Conservation (phyloP, 2,329 filamentous ascomycete genomes). For the Sporothrix sp. region DNA sequence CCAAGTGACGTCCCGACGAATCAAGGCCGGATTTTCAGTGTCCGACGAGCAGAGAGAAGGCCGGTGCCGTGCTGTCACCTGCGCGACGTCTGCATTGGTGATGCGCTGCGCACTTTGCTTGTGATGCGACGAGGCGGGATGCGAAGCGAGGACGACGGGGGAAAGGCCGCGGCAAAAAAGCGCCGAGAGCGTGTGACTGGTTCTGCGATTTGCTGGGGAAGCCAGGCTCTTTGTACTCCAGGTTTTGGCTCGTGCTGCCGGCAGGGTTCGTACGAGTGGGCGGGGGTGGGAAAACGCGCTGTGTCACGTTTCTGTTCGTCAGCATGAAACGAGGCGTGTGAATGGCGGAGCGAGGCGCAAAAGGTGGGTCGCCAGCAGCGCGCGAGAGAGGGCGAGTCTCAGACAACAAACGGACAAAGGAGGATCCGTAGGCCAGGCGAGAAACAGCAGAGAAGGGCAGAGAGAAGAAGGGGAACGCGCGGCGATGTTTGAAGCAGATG, state of each 20-base stretch:
- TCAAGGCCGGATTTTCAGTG: neutral
- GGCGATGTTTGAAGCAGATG: too few relatives aligned
- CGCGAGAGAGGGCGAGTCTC: too few relatives aligned
- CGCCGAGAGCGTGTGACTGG: neutral
- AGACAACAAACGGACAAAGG: too few relatives aligned
- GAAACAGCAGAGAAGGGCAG: neutral
- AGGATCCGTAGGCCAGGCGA: too few relatives aligned
- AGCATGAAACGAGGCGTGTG: neutral
- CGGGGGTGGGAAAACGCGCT: too few relatives aligned
- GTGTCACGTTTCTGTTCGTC: neutral
- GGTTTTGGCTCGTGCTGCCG: slow-evolving; percentile 2
- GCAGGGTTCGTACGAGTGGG: too few relatives aligned
- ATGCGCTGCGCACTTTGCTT: neutral
- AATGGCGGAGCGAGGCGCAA: neutral
- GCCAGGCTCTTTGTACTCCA: neutral
- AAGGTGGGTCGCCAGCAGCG: neutral
- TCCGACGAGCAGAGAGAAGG: neutral
- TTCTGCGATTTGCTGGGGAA: slow-evolving; percentile 5
- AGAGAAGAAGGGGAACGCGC: neutral
- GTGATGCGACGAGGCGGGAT: neutral
- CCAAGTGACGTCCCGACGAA: neutral
- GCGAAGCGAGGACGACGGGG: neutral
- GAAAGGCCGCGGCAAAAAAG: slow-evolving; percentile 5
- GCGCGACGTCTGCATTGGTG: slow-evolving; percentile 5
- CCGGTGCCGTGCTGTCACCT: slow-evolving; percentile 9